These are phyloP conservation scores for Lachnellula occidentalis DNA, from an alignment of 2,329 filamentous ascomycete genomes.

Conservation along the genomic window DNA sequence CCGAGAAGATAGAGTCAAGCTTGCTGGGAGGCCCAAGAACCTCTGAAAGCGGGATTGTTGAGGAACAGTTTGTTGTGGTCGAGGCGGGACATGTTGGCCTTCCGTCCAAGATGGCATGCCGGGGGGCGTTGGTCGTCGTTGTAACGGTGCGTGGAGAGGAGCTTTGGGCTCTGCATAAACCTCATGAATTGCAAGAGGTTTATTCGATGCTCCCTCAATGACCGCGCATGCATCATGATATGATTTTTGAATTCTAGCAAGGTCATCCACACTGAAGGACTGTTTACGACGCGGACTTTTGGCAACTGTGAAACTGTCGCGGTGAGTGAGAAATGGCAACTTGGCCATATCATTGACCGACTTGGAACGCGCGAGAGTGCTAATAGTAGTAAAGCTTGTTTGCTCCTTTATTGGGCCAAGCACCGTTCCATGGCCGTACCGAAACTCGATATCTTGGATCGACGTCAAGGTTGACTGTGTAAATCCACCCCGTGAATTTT, in stretches of 20 bases:
- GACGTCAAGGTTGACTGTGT: background rate
- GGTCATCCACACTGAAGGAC: constrained; percentile 34
- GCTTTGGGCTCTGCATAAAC: constrained; percentile 29
- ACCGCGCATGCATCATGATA: constrained; percentile 27
- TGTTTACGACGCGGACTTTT: constrained; percentile 28
- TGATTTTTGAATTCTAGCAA: constrained; percentile 27
- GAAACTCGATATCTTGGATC: constrained; percentile 25
- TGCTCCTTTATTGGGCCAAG: constrained; percentile 39
- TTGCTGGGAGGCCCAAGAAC: constrained; percentile 17
- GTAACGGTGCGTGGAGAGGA: constrained; percentile 25
- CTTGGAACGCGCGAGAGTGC: constrained; percentile 21
- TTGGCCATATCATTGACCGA: constrained; percentile 25
- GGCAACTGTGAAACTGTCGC: constrained; percentile 25
- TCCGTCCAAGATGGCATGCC: constrained; percentile 32
- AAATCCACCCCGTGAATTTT: constrained; percentile 8
- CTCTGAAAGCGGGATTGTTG: constrained; percentile 18
- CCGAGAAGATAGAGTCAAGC: constrained; percentile 7
- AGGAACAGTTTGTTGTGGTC: background rate
- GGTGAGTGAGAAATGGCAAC: constrained; percentile 25
- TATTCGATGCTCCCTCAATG: constrained; percentile 18
- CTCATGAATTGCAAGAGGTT: constrained; percentile 19
- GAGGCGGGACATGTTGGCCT: constrained; percentile 19
- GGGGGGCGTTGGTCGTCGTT: constrained; percentile 27
- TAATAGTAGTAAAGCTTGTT: constrained; percentile 34
- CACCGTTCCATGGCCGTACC: constrained; percentile 37